These are phyloP conservation scores for Solanum gracilifrons DNA, from an alignment of 257 asterid species.

Conservation along the genomic window DNA sequence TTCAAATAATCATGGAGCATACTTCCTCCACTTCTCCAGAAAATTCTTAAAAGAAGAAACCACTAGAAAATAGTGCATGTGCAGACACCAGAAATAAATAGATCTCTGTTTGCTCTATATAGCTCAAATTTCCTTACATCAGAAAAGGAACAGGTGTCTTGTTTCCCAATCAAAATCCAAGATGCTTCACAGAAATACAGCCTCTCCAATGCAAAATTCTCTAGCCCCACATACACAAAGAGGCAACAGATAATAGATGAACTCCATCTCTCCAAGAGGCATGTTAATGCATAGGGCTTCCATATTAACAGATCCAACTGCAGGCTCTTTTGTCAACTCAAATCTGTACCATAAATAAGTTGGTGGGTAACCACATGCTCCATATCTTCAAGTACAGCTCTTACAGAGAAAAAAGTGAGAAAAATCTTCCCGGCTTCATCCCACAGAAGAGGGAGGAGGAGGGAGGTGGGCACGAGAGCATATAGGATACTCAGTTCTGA, in stretches of 20 bases:
- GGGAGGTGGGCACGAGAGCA: neutral
- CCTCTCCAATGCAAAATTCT: neutral
- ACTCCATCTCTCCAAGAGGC: neutral
- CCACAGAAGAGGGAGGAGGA: neutral
- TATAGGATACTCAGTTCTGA: neutral
- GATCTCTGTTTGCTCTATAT: neutral
- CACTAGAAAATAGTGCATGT: neutral
- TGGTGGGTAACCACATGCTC: constrained; percentile 19
- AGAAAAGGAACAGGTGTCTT: neutral
- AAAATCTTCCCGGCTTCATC: neutral
- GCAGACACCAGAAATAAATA: neutral
- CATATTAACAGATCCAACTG: constrained; percentile 5
- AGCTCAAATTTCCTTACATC: constrained; percentile 14
- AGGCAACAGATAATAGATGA: constrained; percentile 3
- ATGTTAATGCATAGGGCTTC: neutral
- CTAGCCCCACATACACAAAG: neutral
- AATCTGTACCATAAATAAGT: constrained; percentile 25
- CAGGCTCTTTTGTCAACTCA: constrained; percentile 20
- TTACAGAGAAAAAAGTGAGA: constrained; percentile 2
- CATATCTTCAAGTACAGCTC: neutral
- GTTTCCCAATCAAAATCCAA: neutral
- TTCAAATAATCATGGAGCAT: neutral
- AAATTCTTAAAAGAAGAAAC: constrained; percentile 3
- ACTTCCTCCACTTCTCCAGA: constrained; percentile 2
- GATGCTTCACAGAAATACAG: neutral